Percentiles rank a stretch among this genome's conserved stretches.
Evolutionary conservation across 768 basidiomycete genomes (phyloP).

Genomic region (Pulveroboletus sp.): DNA sequence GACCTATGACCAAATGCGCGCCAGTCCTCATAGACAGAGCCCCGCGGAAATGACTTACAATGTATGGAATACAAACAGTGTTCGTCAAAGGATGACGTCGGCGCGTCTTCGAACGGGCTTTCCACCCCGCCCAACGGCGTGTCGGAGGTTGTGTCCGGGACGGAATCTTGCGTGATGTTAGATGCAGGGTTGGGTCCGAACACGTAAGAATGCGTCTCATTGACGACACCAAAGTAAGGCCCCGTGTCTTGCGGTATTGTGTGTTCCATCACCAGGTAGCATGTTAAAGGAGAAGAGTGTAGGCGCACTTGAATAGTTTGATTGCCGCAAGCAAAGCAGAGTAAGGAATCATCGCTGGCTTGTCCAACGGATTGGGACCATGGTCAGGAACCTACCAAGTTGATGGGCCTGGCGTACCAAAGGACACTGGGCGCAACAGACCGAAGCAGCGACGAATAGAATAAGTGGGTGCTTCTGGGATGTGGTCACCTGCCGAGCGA

Average conservation of each 20-base stretch:
- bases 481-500: not conserved
- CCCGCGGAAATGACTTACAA: not conserved
- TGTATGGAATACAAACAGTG: not conserved
- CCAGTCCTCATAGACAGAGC: not conserved
- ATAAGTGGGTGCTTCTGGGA: no score
- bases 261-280: not conserved
- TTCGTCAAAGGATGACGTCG: not conserved
- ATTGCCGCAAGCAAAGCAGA: not conserved
- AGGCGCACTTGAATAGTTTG: not conserved
- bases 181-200: not conserved
- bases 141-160: not conserved
- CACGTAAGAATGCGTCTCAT: not conserved
- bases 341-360: not conserved
- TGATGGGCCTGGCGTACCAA: not conserved
- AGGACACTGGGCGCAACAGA: not conserved
- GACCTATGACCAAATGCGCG: not conserved
- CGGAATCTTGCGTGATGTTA: not conserved
- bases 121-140: not conserved
- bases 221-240: not conserved
- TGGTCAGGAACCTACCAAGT: not conserved
- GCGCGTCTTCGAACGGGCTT: not conserved
- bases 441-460: not conserved
- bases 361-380: not conserved
- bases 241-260: no score
- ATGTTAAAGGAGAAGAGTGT: not conserved